Base-by-base conservation (phyloP, 805 yeast species). In the Schwanniomyces sp. region DNA sequence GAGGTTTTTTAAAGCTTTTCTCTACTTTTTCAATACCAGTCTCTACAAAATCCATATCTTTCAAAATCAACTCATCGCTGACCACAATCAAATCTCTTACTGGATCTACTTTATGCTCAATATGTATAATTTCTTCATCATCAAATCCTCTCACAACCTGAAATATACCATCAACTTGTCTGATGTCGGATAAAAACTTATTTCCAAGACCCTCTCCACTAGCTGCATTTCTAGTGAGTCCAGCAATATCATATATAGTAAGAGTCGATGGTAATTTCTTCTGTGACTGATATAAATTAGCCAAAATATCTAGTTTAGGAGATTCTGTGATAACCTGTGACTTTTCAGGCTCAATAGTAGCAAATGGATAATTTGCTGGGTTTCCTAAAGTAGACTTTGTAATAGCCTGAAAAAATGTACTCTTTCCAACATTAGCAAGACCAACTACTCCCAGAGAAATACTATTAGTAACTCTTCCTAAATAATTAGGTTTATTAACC, bases 181-280 rank as follows among this genome's bases (percentile, higher is more conserved):
- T 66, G 47, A 85, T 85, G 57, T 85, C 84, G 44, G 82, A 76
- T 55, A 85, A 71, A 67, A 85, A 85, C 40, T 85, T 82, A 67
- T 85, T 85, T n/a, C 91, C 91, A 46, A 85, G 70, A 4, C 91
- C 91, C 50, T 82, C 86, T 40, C 89, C 89, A 17, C 81, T 72
- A 63, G 49, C 55, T 9, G 86, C 82, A 53, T 86, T 86, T 53
- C 82, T 71, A 16, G 85, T 84, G 40, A 85, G 72, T 7, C 91
- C 89, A 4, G 89, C 89, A 54, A 85, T 85, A 60, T 85, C 91
- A 51, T 75, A 82, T 11, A 85, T 72, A 34, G 82, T 81, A 48
- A 84, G 67, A 12, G 72, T 69, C 0, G 88, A 76, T 5, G 85
- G 85, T 7, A 84, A 67, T 42, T 72, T 70, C 49, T 75, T 75